Percentiles rank a stretch among this genome's conserved stretches.
Conservation (phyloP, 129 eudicot genomes). For the Lactuca saligna region DNA sequence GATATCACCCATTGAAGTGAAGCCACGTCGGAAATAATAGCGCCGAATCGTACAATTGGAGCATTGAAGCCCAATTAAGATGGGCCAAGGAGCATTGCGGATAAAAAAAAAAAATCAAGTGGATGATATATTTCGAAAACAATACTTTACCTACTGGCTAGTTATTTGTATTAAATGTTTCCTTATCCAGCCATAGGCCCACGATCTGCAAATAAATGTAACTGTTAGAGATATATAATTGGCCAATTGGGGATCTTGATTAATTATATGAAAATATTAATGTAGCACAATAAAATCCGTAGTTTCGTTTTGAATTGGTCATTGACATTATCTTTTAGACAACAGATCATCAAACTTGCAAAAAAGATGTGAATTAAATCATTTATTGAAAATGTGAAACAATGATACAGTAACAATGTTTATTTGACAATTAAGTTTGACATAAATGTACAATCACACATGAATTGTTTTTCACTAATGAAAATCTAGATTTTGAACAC, state of each 20-base stretch:
- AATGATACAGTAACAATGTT: too few species aligned
- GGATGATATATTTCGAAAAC: not conserved
- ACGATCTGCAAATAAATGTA: slow-evolving; percentile 14
- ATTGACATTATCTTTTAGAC: too few species aligned
- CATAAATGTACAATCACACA: too few species aligned
- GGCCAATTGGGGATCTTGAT: not conserved
- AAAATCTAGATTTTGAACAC: too few species aligned
- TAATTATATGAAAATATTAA: too few species aligned
- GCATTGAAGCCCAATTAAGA: slow-evolving; percentile 26
- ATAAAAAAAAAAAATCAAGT: slow-evolving; percentile 13
- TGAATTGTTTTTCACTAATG: too few species aligned
- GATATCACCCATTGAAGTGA: not conserved
- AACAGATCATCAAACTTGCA: too few species aligned
- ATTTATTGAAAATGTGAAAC: too few species aligned
- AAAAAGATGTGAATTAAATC: too few species aligned
- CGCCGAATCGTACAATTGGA: slow-evolving; percentile 3
- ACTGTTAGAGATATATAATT: slow-evolving; percentile 20
- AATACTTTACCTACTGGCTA: not conserved
- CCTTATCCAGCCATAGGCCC: slow-evolving; percentile 29
- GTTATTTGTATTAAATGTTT: slow-evolving; percentile 16
- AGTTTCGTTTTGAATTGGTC: too few species aligned
- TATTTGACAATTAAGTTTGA: too few species aligned
- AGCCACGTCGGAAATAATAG: slow-evolving; percentile 10
- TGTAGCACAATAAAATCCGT: too few species aligned
- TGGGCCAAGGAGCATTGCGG: slow-evolving; percentile 17